Conservation (phyloP, 345 rosid genomes). For the Anastatica hierochuntica region DNA sequence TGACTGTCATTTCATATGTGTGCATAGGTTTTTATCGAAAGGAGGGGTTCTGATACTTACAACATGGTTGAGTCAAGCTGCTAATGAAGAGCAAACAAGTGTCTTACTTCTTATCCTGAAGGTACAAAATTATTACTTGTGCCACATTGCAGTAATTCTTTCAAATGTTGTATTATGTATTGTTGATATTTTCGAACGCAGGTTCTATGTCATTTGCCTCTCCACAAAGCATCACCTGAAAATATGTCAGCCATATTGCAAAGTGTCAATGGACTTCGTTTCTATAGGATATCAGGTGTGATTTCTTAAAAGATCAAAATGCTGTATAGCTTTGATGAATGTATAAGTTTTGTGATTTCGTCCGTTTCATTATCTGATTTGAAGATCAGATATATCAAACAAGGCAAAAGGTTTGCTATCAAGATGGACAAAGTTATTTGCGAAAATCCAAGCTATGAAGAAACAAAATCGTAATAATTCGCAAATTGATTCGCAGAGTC, state of each 20-base stretch:
- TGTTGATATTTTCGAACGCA: constrained; percentile 25
- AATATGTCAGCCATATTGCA: constrained; percentile 91
- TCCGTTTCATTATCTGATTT: constrained; percentile 82
- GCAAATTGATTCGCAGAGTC: constrained; percentile 47
- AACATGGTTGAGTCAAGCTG: constrained; percentile 89
- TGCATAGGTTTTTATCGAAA: constrained; percentile 71
- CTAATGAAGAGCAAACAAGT: constrained; percentile 83
- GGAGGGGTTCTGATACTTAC: constrained; percentile 92
- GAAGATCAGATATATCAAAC: constrained; percentile 99
- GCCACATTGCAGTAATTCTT: not conserved
- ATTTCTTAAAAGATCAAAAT: constrained; percentile 17
- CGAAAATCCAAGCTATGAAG: constrained; percentile 58
- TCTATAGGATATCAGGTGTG: constrained; percentile 80
- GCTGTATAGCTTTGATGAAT: not conserved
- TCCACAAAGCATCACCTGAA: constrained; percentile 78
- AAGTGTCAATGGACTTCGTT: constrained; percentile 72
- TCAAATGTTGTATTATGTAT: constrained; percentile 10
- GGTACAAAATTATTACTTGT: constrained; percentile 28
- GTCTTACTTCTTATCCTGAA: constrained; percentile 55
- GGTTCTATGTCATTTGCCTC: constrained; percentile 87
- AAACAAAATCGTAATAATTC: constrained; percentile 58
- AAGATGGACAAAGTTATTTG: constrained; percentile 86
- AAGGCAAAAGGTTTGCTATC: constrained; percentile 86
- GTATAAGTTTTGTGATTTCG: constrained; percentile 26
- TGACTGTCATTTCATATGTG: constrained; percentile 6